Percentiles rank a stretch among this genome's conserved stretches.
phyloP scores from a whole-genome alignment of 106 monocot genomes.

The Dactylorhiza incarnata region DNA sequence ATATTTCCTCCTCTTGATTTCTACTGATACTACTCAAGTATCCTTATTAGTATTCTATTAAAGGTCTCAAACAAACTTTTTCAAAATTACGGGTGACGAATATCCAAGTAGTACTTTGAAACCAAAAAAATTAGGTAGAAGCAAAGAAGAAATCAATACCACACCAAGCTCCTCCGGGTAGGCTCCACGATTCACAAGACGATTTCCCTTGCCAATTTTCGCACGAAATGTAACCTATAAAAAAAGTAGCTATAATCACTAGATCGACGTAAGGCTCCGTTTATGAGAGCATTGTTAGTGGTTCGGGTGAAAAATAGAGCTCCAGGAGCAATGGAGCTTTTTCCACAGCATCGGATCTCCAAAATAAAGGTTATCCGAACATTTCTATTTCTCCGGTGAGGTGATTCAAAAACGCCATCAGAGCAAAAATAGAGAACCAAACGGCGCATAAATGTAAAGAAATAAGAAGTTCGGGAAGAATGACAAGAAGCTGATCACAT shows the following conservation, averaged over 20 bases:
- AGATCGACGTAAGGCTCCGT: too few species aligned
- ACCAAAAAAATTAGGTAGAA: background rate
- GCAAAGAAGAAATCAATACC: conserved; percentile 36
- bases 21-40: too few species aligned
- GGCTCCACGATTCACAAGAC: conserved; percentile 47
- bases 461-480: background rate
- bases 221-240: conserved; percentile 89
- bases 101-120: background rate
- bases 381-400: too few species aligned
- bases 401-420: too few species aligned
- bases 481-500: conserved; percentile 7
- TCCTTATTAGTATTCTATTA: background rate
- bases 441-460: background rate
- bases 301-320: too few species aligned
- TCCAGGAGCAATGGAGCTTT: too few species aligned
- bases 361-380: too few species aligned
- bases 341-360: too few species aligned
- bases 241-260: conserved; percentile 2
- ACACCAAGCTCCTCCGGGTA: conserved; percentile 93
- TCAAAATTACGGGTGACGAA: background rate
- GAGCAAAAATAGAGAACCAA: background rate
- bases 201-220: conserved; percentile 77
- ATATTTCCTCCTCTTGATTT: too few species aligned
- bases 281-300: too few species aligned
- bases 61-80: background rate